Percentiles rank a stretch among this genome's conserved stretches.
Conservation (phyloP, 495 filamentous ascomycete genomes). For the Trichoderma virens region DNA sequence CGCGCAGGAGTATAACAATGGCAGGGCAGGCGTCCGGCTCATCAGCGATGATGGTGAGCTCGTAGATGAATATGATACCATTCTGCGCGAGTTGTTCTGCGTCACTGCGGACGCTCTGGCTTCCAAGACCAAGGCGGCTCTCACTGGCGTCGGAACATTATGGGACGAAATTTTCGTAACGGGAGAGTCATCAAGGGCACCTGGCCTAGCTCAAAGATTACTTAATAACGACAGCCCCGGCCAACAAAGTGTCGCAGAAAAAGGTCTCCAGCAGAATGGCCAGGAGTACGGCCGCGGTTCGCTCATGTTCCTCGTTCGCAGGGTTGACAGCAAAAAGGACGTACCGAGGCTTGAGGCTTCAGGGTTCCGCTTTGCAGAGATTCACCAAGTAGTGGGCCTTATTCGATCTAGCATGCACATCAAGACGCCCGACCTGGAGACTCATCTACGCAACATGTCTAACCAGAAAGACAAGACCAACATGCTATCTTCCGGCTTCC, state of each 20-base stretch:
- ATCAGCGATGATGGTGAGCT: conserved; percentile 36
- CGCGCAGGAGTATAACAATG: conserved; percentile 14
- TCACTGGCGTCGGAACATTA: conserved; percentile 62
- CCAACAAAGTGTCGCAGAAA: conserved; percentile 19
- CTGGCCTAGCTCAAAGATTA: background rate
- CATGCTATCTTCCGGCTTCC: conserved; percentile 57
- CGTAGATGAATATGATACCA: conserved; percentile 58
- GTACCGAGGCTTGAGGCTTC: conserved; percentile 53
- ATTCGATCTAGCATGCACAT: conserved; percentile 69
- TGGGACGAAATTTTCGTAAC: conserved; percentile 74
- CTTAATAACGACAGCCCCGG: background rate
- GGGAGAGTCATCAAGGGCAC: conserved; percentile 21
- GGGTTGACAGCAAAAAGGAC: conserved; percentile 45
- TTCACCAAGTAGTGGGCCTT: conserved; percentile 56
- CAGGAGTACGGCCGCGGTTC: conserved; percentile 54
- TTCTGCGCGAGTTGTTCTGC: conserved; percentile 86
- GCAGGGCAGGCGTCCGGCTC: conserved; percentile 24
- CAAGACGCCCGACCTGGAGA: conserved; percentile 41
- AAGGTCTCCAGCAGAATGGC: conserved; percentile 15
- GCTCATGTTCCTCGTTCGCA: conserved; percentile 72
- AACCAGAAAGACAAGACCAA: conserved; percentile 44
- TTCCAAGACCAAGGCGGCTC: conserved; percentile 48
- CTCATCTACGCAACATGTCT: conserved; percentile 53
- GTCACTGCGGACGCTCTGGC: conserved; percentile 69
- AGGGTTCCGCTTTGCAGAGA: conserved; percentile 70